phyloP scores from a whole-genome alignment of 129 eudicot genomes.

The Gnaphalium uliginosum region DNA sequence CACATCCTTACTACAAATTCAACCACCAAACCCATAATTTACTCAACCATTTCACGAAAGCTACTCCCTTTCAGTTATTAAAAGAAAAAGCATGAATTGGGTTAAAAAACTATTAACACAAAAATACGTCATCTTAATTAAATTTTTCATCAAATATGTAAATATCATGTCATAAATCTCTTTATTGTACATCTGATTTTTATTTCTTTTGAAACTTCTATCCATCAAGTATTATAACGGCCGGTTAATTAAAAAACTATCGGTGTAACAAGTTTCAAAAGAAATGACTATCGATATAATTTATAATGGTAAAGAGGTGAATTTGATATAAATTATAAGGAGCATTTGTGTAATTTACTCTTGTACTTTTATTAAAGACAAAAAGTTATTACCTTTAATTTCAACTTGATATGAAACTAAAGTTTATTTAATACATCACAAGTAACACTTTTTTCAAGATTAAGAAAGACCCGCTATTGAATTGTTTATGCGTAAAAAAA shows the following conservation, averaged over 20 bases:
- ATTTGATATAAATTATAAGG: too few relatives aligned
- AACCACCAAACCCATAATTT: conserved; percentile 13
- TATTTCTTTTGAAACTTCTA: too few relatives aligned
- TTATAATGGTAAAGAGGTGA: too few relatives aligned
- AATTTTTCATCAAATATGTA: too few relatives aligned
- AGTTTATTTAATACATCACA: background rate
- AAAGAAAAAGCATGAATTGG: background rate
- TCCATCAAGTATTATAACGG: too few relatives aligned
- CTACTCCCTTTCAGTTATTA: background rate
- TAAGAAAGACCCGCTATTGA: background rate
- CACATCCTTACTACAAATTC: background rate
- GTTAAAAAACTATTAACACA: too few relatives aligned
- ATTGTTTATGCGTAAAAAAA: background rate
- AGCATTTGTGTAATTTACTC: background rate
- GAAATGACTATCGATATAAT: too few relatives aligned
- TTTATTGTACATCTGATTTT: too few relatives aligned
- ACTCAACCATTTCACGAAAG: conserved; percentile 4
- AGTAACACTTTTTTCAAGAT: background rate
- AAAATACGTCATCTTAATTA: too few relatives aligned
- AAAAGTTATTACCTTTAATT: background rate
- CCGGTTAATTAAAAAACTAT: too few relatives aligned
- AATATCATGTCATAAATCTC: too few relatives aligned
- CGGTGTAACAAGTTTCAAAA: too few relatives aligned
- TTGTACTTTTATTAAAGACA: background rate
- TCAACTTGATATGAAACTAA: background rate